Base-by-base conservation (phyloP, 139 green algal species). In the Picochlorum sp. region DNA sequence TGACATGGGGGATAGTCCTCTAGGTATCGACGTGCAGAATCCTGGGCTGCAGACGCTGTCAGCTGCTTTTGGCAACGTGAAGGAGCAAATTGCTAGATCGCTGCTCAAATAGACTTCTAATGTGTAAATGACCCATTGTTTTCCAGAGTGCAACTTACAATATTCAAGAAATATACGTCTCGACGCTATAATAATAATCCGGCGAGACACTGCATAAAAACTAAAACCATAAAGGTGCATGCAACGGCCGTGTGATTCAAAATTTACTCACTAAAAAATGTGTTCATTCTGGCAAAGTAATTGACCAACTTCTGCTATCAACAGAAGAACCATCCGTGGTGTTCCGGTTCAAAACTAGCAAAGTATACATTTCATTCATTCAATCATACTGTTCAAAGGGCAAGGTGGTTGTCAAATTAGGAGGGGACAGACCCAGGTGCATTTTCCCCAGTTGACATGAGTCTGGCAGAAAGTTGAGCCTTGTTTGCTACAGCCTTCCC, bases 151-250 rank as follows among this genome's bases (percentile, higher is more conserved):
- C 45, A 26, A 54, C 9, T 28, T 28, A 7, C 45, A 36, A 26
- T 36, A 36, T 54, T 28, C 45, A 54, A 26, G 26, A 26, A 8
- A 54, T 36, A 28, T 28, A 54, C 45, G 26, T 26, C 49, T 91
- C 84, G 45, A 96, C 68, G 16, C 67, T 84, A 51, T 78, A 72
- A 41, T 96, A 94, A 88, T 89, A 96, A 64, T 96, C 89, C 36
- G 61, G 64, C 2, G 89, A n/a, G n/a, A n/a, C n/a, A n/a, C n/a
- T n/a, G n/a, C n/a, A n/a, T n/a, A n/a, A n/a, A n/a, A n/a, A n/a
- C n/a, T n/a, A n/a, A n/a, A n/a, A n/a, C n/a, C n/a, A n/a, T n/a
- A n/a, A n/a, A n/a, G n/a, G n/a, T n/a, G n/a, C n/a, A n/a, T n/a
- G n/a, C n/a, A n/a, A n/a, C n/a, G n/a, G n/a, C n/a, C n/a, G n/a